Evolutionary conservation across 352 stramenopile species (phyloP).

Genomic region (Globisporangium yorkense): DNA sequence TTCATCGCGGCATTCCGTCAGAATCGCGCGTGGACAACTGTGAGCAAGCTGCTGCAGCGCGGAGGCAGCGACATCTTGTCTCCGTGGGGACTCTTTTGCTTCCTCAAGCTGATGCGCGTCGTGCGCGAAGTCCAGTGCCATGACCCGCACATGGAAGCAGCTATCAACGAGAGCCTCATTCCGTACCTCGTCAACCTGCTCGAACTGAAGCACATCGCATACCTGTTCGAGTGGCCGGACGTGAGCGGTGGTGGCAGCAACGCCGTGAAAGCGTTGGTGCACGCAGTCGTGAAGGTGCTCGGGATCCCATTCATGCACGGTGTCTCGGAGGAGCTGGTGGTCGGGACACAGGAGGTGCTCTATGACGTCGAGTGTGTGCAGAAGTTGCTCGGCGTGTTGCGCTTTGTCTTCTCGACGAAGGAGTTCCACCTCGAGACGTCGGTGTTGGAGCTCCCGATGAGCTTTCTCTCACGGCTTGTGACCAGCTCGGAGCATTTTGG

Average conservation of each 20-base stretch:
- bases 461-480: constrained; percentile 78
- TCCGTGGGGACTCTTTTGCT: constrained; percentile 79
- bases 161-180: constrained; percentile 53
- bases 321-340: constrained; percentile 56
- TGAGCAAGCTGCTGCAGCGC: constrained; percentile 38
- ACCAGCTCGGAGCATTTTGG: constrained; percentile 84
- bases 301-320: constrained; percentile 73
- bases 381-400: constrained; percentile 57
- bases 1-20: constrained; percentile 44
- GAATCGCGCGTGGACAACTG: constrained; percentile 38
- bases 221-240: constrained; percentile 72
- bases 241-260: constrained; percentile 69
- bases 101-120: constrained; percentile 74
- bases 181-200: constrained; percentile 55
- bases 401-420: constrained; percentile 50
- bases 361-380: constrained; percentile 66
- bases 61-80: constrained; percentile 65
- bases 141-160: constrained; percentile 30
- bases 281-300: constrained; percentile 81
- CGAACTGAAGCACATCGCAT: constrained; percentile 47
- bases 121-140: constrained; percentile 61
- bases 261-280: constrained; percentile 76
- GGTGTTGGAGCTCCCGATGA: constrained; percentile 64
- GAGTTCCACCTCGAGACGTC: constrained; percentile 50
- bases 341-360: constrained; percentile 62